Base-by-base conservation (phyloP, 495 filamentous ascomycete genomes). In the Podospora didyma region DNA sequence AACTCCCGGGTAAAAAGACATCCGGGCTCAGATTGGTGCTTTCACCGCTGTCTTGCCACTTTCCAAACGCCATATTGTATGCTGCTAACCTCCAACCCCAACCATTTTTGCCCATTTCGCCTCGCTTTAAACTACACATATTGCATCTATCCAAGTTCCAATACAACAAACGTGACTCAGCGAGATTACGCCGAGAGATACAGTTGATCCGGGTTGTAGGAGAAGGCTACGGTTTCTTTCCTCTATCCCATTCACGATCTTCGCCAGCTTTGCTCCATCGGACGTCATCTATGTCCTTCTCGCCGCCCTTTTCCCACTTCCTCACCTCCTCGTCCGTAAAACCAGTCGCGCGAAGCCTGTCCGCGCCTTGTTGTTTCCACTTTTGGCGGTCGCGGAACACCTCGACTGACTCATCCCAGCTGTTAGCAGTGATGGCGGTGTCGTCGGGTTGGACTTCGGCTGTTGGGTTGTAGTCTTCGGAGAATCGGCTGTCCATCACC, bases 341-440 rank as follows among this genome's bases (percentile, higher is more conserved):
- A 0, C 92, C 92, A 3, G 88, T 92, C 10, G 79, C 82, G 22
- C 86, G 85, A 28, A 96, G 72, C 57, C 92, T 73, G 31, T 92
- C 88, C 1, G 90, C 90, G 17, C 89, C 89, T 57, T 85, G 79
- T 48, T 85, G 77, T 60, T 86, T 89, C 90, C 89, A 96, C 46
- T 83, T 85, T 61, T 89, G 81, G 2, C 89, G 83, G 63, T 96
- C 92, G n/a, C 89, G 82, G 22, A 88, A 76, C 17, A 86, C 85
- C 72, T 96, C 92, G 2, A 93, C 73, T 12, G 90, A 86, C 56
- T 89, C 80, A 44, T 91, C 89, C 92, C 92, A 97, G 60, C 92
- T 87, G 53, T 87, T 86, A 39, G 19, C 37, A 11, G 51, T 7
- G 12, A 47, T 56, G 5, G 46, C 46, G 10, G 34, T 73, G 19